Base-by-base conservation (phyloP, 2,329 filamentous ascomycete species). In the Botrytis tulipae region DNA sequence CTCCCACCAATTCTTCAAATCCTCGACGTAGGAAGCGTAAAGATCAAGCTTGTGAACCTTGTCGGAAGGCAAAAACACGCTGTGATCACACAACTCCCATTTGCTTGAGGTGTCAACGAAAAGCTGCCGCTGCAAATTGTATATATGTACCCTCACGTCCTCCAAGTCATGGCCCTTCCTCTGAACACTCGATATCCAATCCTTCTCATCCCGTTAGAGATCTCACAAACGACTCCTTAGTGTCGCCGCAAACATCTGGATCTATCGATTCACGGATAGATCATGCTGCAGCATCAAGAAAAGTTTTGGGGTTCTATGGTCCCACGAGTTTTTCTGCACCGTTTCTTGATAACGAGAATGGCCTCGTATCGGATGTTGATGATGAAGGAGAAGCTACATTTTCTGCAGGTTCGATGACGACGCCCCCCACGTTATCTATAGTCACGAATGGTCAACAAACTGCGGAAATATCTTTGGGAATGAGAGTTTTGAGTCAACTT, bases 1-100 rank as follows among this genome's bases (percentile, higher is more conserved):
- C 35, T 61, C 32, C 20, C 35, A 14, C 35, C 10, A 37, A 25
- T 25, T 40, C 59, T 25, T 32, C 67, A 35, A 37, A 25, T 3
- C 51, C 67, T 46, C 67, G 67, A 35, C 51, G 51, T 16, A 70
- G 51, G 59, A 70, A 70, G 42, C 67, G 67, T 42, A 70, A 59
- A 60, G 67, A 70, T 59, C 51, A 70, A 42, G 51, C 67, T 6
- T 70, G 51, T 42, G 67, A 70, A 35, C 67, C 51, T 16, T 70
- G 67, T 42, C 48, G 67, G 1, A 70, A 60, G 40, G 51, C 48
- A 9, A 70, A 70, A 42, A 70, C 25, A 16, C 51, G 67, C 10
- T 70, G 51, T 35, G 67, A 60, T 57, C 51, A 70, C 35, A 70
- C 67, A 40, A 32, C 29, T 20, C 67, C 54, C 16, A 70, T 70